Evolutionary conservation across 1,139 yeast species (phyloP).

Genomic region (Nakaseomyces kungkrabaensis): DNA sequence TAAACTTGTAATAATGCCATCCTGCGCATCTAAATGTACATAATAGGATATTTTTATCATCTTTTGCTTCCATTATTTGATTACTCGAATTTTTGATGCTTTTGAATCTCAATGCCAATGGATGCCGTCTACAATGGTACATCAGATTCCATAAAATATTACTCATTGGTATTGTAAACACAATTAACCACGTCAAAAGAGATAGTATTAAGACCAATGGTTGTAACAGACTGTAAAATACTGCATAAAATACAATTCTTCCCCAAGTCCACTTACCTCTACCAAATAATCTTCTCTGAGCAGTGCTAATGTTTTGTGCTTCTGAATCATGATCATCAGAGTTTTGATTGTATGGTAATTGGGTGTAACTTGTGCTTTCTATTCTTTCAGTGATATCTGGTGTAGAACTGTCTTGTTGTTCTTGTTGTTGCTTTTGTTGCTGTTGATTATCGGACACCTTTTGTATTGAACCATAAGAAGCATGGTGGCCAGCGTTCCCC

Average conservation of each 20-base stretch:
- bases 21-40: conserved; percentile 94
- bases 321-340: not conserved
- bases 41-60: conserved; percentile 39
- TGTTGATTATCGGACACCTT: conserved; percentile 8
- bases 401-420: not conserved
- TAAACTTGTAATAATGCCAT: conserved; percentile 84
- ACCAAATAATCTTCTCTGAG: conserved; percentile 66
- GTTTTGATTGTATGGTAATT: not conserved
- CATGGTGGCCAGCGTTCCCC: conserved; percentile 10
- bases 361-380: not conserved
- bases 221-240: conserved; percentile 58
- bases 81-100: conserved; percentile 14
- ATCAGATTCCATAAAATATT: conserved; percentile 59
- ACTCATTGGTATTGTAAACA: conserved; percentile 90
- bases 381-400: not conserved
- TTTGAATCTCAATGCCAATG: conserved; percentile 49
- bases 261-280: conserved; percentile 90
- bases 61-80: conserved; percentile 7
- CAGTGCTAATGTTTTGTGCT: conserved; percentile 27
- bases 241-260: conserved; percentile 64
- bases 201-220: conserved; percentile 56
- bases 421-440: conserved; percentile 1
- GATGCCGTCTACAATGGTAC: conserved; percentile 80
- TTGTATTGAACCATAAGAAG: conserved; percentile 23
- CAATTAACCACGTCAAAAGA: conserved; percentile 65